Percentiles rank a stretch among this genome's conserved stretches.
phyloP scores from a whole-genome alignment of 1,139 yeast genomes.

The Geotrichum aggregatum region DNA sequence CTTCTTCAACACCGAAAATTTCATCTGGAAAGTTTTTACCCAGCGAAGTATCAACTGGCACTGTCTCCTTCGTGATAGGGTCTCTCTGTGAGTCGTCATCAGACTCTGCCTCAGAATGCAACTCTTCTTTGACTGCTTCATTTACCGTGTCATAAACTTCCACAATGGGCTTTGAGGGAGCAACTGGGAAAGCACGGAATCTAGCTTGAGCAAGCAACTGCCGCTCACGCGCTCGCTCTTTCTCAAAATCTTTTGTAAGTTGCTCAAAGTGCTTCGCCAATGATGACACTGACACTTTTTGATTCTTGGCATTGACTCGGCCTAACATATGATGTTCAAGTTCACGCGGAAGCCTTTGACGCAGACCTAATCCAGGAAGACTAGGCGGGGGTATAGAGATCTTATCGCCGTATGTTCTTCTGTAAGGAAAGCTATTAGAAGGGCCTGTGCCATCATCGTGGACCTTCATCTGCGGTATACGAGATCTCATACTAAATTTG shows the following conservation, averaged over 20 bases:
- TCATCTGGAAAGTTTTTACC: not conserved
- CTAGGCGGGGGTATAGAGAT: slow-evolving; percentile 17
- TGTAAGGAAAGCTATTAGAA: slow-evolving; percentile 1
- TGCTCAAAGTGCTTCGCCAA: slow-evolving; percentile 65
- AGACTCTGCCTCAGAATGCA: slow-evolving; percentile 38
- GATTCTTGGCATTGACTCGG: slow-evolving; percentile 13
- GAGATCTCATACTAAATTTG: slow-evolving; percentile 6
- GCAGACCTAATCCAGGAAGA: slow-evolving; percentile 4
- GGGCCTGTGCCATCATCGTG: slow-evolving; percentile 11
- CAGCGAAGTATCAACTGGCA: slow-evolving; percentile 1
- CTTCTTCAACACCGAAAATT: not conserved
- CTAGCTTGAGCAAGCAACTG: slow-evolving; percentile 56
- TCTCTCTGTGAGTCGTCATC: slow-evolving; percentile 25
- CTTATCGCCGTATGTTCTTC: slow-evolving; percentile 13
- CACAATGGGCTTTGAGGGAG: slow-evolving; percentile 79
- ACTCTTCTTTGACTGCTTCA: slow-evolving; percentile 66
- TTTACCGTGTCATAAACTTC: slow-evolving; percentile 86
- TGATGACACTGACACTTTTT: slow-evolving; percentile 35
- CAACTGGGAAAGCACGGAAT: slow-evolving; percentile 70
- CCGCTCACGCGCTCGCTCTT: slow-evolving; percentile 79
- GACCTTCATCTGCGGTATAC: slow-evolving; percentile 15
- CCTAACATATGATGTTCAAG: slow-evolving; percentile 33
- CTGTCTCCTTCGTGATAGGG: slow-evolving; percentile 18
- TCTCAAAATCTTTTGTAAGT: slow-evolving; percentile 77
- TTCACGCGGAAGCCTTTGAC: slow-evolving; percentile 33